Evolutionary conservation across 2,329 filamentous ascomycete genomes (phyloP).

Genomic region (Paracamarosporium sp.): DNA sequence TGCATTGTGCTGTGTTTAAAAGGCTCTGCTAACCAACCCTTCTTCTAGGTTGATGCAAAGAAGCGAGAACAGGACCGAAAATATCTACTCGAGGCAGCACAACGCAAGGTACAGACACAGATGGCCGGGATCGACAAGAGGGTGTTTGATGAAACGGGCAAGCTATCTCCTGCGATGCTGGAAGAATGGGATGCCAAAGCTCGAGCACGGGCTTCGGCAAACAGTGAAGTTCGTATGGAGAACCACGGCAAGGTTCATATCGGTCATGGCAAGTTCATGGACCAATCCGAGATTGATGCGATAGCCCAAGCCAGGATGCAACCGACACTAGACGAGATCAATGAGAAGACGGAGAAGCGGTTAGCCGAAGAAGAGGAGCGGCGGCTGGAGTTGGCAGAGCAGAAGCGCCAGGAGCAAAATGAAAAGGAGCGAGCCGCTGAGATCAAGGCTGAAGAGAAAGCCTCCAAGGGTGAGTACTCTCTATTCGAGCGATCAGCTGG

Average conservation of each 20-base stretch:
- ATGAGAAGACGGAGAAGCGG: constrained; percentile 76
- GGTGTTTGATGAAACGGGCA: constrained; percentile 78
- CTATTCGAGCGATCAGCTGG: background rate
- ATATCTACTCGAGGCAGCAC: constrained; percentile 76
- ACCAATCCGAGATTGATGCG: constrained; percentile 77
- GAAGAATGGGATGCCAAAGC: constrained; percentile 83
- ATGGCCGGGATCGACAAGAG: constrained; percentile 83
- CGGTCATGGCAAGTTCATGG: constrained; percentile 81
- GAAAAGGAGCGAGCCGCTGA: constrained; percentile 60
- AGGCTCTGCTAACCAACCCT: background rate
- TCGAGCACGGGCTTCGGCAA: constrained; percentile 70
- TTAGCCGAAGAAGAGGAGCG: constrained; percentile 69
- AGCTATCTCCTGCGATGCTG: constrained; percentile 70
- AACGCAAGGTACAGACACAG: constrained; percentile 81
- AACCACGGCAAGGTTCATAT: constrained; percentile 70
- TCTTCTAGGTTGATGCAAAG: constrained; percentile 65
- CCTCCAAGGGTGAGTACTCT: constrained; percentile 63
- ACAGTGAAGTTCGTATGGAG: constrained; percentile 66
- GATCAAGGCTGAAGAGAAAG: constrained; percentile 54
- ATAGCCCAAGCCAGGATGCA: constrained; percentile 80
- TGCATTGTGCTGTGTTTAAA: no score
- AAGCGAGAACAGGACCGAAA: constrained; percentile 80
- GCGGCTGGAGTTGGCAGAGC: constrained; percentile 69
- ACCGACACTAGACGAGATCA: constrained; percentile 85
- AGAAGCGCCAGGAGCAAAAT: constrained; percentile 64